These are phyloP conservation scores for Pascua sp. DNA, from an alignment of 1,284 basidiomycete genomes.

Conservation along the genomic window DNA sequence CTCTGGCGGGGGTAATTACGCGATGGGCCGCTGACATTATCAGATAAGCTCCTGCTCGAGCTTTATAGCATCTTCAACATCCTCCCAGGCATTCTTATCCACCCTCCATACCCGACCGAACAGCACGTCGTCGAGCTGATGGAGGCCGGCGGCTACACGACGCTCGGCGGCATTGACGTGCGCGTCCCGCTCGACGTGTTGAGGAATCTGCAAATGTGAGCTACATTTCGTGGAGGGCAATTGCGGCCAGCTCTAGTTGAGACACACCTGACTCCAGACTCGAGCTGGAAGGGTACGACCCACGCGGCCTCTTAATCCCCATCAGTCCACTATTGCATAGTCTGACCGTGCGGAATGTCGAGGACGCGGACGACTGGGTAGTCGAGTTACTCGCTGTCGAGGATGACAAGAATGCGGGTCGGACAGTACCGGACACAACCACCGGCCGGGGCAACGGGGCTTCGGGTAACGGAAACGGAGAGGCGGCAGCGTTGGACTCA, in stretches of 20 bases:
- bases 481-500: no score
- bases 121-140: constrained; percentile 43
- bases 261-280: constrained; percentile 26
- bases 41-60: constrained; percentile 41
- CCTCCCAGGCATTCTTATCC: constrained; percentile 44
- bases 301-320: constrained; percentile 41
- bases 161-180: constrained; percentile 45
- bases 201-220: constrained; percentile 45
- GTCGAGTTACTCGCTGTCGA: constrained; percentile 32
- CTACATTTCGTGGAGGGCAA: neutral
- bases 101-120: constrained; percentile 43
- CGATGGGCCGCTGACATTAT: constrained; percentile 4
- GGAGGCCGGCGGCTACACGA: constrained; percentile 46
- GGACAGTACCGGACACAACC: no score
- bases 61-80: constrained; percentile 46
- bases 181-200: constrained; percentile 46
- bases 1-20: neutral
- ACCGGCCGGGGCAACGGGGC: no score
- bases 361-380: constrained; percentile 49
- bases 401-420: no score
- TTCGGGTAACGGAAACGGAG: no score
- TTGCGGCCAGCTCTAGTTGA: neutral
- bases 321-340: constrained; percentile 34
- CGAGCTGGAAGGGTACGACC: constrained; percentile 47
- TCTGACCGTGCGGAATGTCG: constrained; percentile 43